Conservation (phyloP, 495 filamentous ascomycete species). For the Penicillium daleae region DNA sequence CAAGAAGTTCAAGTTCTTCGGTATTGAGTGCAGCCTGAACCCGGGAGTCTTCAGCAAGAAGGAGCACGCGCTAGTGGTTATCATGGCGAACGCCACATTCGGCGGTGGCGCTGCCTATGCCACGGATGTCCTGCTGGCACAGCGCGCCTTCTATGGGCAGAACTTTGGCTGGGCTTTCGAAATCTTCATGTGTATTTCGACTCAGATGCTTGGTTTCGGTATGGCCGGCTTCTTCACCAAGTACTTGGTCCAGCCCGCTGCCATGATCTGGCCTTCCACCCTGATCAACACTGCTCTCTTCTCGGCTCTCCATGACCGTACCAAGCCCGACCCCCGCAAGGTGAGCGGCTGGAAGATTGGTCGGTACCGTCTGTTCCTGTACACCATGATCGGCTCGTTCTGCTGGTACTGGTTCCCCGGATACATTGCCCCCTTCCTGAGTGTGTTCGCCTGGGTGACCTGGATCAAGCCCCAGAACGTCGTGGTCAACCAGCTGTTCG, state of each 20-base stretch:
- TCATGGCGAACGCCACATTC: slow-evolving; percentile 64
- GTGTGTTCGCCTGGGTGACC: slow-evolving; percentile 50
- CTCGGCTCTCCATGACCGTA: slow-evolving; percentile 71
- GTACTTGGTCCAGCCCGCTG: slow-evolving; percentile 61
- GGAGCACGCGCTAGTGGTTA: slow-evolving; percentile 73
- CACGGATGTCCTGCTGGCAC: slow-evolving; percentile 68
- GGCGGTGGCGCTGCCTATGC: slow-evolving; percentile 62
- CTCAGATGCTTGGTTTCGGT: slow-evolving; percentile 73
- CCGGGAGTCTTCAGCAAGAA: slow-evolving; percentile 78
- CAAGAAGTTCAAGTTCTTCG: slow-evolving; percentile 56
- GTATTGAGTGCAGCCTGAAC: slow-evolving; percentile 61
- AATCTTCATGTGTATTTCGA: slow-evolving; percentile 67
- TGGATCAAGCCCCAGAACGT: slow-evolving; percentile 57
- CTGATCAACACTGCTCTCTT: slow-evolving; percentile 68
- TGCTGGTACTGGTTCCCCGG: slow-evolving; percentile 65
- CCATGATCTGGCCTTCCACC: slow-evolving; percentile 77
- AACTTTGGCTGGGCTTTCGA: slow-evolving; percentile 70
- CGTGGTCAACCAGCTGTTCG: slow-evolving; percentile 61
- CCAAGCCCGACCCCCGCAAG: slow-evolving; percentile 56
- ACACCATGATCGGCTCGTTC: slow-evolving; percentile 60
- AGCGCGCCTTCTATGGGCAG: slow-evolving; percentile 68
- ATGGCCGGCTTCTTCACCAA: slow-evolving; percentile 69
- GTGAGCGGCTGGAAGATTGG: slow-evolving; percentile 68
- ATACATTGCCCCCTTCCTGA: slow-evolving; percentile 51
- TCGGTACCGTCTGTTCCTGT: slow-evolving; percentile 67